Conservation (phyloP, 2,329 filamentous ascomycete species). For the Colletotrichum cordylinicola region DNA sequence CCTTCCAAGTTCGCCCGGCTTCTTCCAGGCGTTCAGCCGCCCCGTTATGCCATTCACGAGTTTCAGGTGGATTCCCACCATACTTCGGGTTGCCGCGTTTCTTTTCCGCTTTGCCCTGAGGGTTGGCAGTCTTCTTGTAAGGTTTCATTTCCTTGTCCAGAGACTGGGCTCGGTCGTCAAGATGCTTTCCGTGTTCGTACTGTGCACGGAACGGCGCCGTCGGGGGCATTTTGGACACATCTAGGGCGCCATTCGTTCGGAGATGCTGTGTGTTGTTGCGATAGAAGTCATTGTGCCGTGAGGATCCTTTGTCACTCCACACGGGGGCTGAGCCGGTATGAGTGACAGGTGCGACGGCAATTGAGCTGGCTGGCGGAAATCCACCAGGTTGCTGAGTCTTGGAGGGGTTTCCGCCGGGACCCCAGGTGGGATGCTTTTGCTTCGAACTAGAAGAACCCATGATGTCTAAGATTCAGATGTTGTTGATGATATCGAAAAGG, state of each 20-base stretch:
- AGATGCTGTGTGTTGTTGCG: neutral
- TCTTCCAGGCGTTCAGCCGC: neutral
- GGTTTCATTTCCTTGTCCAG: neutral
- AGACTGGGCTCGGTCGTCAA: neutral
- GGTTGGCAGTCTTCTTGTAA: neutral
- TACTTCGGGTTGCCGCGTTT: neutral
- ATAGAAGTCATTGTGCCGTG: neutral
- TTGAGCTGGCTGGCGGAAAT: neutral
- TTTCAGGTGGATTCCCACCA: neutral
- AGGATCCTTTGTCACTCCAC: neutral
- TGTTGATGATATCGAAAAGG: neutral
- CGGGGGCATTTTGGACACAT: neutral
- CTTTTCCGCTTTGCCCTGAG: neutral
- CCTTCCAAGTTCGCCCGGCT: neutral
- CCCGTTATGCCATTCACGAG: neutral
- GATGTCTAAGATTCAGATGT: neutral
- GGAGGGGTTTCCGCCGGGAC: neutral
- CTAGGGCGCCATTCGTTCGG: neutral
- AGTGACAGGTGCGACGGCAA: neutral
- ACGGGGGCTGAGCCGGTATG: neutral
- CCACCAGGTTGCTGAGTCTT: neutral
- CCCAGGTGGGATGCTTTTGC: neutral
- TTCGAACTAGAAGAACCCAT: neutral
- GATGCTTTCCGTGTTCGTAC: neutral
- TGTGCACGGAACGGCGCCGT: neutral